phyloP scores from a whole-genome alignment of 768 basidiomycete genomes.

The Mycena kentingensis region DNA sequence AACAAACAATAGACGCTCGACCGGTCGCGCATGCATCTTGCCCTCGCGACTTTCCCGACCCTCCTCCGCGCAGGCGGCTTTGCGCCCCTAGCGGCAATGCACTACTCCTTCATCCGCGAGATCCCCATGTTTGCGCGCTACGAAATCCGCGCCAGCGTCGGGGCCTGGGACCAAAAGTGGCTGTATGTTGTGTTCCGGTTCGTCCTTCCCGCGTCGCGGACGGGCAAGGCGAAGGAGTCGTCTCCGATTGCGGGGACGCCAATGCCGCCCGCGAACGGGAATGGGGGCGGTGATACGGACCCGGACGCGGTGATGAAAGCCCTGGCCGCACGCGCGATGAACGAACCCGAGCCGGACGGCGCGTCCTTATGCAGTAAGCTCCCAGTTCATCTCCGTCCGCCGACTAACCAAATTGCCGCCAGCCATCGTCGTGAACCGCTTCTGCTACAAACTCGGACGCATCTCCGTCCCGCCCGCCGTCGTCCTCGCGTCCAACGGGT shows the following conservation, averaged over 20 bases:
- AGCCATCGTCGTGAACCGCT: background rate
- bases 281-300: background rate
- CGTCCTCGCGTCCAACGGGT: background rate
- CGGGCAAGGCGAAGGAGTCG: background rate
- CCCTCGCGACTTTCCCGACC: background rate
- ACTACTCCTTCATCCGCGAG: constrained; percentile 1
- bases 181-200: background rate
- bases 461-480: background rate
- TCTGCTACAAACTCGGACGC: constrained; percentile 1
- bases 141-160: background rate
- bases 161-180: constrained; percentile 1
- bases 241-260: background rate
- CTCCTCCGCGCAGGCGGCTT: background rate
- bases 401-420: background rate
- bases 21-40: constrained; percentile 1
- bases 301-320: background rate
- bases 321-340: background rate
- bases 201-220: background rate
- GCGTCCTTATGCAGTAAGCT: background rate
- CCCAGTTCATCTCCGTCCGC: background rate
- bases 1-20: background rate
- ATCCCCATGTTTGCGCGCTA: background rate
- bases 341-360: background rate
- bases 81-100: background rate
- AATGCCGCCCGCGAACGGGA: background rate